Conservation (phyloP, 495 filamentous ascomycete genomes). For the Neurospora sp. region DNA sequence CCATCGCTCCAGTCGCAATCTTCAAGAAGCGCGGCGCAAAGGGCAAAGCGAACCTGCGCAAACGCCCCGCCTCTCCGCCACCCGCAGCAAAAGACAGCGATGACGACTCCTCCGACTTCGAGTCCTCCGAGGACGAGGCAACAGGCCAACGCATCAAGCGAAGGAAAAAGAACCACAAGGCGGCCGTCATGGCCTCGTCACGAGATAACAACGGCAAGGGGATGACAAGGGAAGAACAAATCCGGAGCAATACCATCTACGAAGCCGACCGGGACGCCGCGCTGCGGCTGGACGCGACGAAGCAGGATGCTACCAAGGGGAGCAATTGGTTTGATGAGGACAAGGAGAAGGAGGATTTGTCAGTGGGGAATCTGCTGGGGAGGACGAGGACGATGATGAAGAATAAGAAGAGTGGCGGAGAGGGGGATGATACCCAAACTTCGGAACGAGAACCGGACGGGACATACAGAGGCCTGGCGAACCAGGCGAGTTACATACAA, state of each 20-base stretch:
- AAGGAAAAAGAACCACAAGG: constrained; percentile 48
- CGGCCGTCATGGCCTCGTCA: constrained; percentile 46
- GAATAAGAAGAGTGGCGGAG: neutral
- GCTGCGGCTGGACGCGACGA: constrained; percentile 53
- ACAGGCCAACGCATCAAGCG: constrained; percentile 63
- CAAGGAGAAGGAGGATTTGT: constrained; percentile 29
- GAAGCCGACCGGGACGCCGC: constrained; percentile 46
- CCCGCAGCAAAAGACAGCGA: constrained; percentile 48
- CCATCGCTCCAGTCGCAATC: constrained; percentile 42
- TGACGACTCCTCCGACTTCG: constrained; percentile 47
- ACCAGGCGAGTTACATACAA: constrained; percentile 63
- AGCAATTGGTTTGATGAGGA: constrained; percentile 85
- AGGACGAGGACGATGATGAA: constrained; percentile 39
- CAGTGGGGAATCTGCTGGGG: constrained; percentile 52
- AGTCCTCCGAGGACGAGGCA: constrained; percentile 66
- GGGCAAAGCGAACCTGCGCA: constrained; percentile 67
- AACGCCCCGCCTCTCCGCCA: constrained; percentile 73
- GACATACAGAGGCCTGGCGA: constrained; percentile 67
- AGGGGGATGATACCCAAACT: neutral
- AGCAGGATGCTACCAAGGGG: constrained; percentile 79
- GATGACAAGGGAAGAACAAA: constrained; percentile 19
- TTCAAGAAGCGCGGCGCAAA: constrained; percentile 86
- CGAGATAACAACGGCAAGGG: constrained; percentile 25
- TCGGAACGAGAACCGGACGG: constrained; percentile 37
- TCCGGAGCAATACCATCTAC: constrained; percentile 41